Conservation (phyloP, 805 yeast genomes). For the Saccharomyces cerevisiae region DNA sequence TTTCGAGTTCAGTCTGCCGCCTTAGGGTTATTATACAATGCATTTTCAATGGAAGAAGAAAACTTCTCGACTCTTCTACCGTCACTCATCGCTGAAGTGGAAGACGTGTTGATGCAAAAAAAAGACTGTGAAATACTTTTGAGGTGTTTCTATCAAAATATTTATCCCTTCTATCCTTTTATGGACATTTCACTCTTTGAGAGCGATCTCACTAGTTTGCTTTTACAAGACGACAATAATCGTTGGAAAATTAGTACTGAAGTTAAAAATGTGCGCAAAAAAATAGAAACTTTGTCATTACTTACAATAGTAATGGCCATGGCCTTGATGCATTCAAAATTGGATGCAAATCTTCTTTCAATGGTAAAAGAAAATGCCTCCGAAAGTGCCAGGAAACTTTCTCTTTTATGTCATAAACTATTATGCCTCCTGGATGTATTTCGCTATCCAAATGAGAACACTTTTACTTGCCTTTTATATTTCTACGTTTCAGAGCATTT, state of each 20-base stretch:
- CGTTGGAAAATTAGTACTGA: too few species aligned
- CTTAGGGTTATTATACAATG: constrained; percentile 4
- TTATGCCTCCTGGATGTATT: constrained; percentile 11
- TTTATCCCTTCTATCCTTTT: constrained; percentile 19
- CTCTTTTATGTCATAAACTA: constrained; percentile 3
- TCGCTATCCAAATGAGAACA: constrained; percentile 11
- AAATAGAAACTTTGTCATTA: too few species aligned
- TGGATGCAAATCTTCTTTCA: too few species aligned
- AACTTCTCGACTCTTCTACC: constrained; percentile 6
- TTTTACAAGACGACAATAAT: too few species aligned
- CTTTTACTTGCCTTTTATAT: constrained; percentile 9
- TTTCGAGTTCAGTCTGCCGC: neutral
- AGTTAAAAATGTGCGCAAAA: too few species aligned
- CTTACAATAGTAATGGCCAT: too few species aligned
- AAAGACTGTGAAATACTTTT: constrained; percentile 6
- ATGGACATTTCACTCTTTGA: constrained; percentile 13
- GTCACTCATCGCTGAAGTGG: constrained; percentile 9
- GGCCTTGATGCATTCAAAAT: too few species aligned
- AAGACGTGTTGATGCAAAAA: constrained; percentile 7
- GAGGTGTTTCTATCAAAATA: constrained; percentile 12
- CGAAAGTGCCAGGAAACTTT: too few species aligned
- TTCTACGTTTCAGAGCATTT: constrained; percentile 8
- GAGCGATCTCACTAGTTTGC: neutral
- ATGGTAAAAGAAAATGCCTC: too few species aligned
- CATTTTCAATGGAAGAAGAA: constrained; percentile 8